Percentiles rank a stretch among this genome's conserved stretches.
Evolutionary conservation across 345 rosid species (phyloP).

Genomic region (Populus simonii): DNA sequence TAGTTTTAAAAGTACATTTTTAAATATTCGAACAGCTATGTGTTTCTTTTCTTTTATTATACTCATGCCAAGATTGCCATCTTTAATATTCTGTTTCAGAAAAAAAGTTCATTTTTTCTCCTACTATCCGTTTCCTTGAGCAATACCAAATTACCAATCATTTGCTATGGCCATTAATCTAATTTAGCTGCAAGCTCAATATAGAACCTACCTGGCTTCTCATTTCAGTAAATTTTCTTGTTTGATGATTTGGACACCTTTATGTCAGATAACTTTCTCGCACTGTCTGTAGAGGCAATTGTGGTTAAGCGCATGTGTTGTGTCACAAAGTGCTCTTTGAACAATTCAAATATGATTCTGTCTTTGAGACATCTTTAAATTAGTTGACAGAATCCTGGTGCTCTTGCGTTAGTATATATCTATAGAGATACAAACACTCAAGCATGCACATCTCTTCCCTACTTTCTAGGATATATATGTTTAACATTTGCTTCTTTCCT

Average conservation of each 20-base stretch:
- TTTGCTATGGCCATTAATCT: not conserved
- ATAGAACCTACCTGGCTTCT: not conserved
- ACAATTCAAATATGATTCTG: too few species aligned
- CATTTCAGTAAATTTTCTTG: not conserved
- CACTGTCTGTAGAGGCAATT: too few species aligned
- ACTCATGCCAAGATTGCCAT: not conserved
- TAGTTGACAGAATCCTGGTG: too few species aligned
- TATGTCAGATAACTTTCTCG: too few species aligned
- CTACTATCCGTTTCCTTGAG: not conserved
- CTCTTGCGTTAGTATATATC: too few species aligned
- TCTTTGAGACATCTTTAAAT: too few species aligned
- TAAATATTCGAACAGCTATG: not conserved
- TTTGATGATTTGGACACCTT: not conserved
- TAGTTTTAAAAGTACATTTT: not conserved
- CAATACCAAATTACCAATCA: not conserved
- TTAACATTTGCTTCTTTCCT: not conserved
- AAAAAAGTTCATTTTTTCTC: not conserved
- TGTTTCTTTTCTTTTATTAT: not conserved
- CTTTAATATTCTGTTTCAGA: not conserved
- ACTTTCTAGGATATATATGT: not conserved
- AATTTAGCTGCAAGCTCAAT: not conserved
- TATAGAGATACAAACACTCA: not conserved
- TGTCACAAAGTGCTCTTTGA: too few species aligned
- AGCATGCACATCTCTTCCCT: not conserved
- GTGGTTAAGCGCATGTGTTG: too few species aligned